Conservation (phyloP, 805 yeast genomes). For the Lachancea quebecensis region DNA sequence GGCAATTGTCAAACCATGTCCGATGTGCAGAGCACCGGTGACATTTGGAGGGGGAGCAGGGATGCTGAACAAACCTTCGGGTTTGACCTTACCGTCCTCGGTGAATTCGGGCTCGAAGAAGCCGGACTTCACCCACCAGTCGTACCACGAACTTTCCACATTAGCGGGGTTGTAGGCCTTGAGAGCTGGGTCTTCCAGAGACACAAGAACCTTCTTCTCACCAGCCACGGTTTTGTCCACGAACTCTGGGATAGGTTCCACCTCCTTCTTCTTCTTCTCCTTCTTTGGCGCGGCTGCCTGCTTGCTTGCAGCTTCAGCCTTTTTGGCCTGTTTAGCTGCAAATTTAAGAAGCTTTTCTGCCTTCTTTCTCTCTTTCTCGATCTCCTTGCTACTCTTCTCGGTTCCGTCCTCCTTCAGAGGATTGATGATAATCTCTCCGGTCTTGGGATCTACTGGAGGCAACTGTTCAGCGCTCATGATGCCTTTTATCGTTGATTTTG, state of each 20-base stretch:
- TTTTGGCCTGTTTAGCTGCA: slow-evolving; percentile 73
- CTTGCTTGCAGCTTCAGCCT: slow-evolving; percentile 30
- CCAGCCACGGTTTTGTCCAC: slow-evolving; percentile 81
- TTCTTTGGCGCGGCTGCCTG: slow-evolving; percentile 46
- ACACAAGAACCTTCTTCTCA: slow-evolving; percentile 81
- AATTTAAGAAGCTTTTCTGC: slow-evolving; percentile 85
- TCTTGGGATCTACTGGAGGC: slow-evolving; percentile 33
- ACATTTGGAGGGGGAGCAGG: slow-evolving; percentile 99
- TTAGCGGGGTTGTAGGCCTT: slow-evolving; percentile 89
- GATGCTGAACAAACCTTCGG: slow-evolving; percentile 79
- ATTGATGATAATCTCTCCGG: slow-evolving; percentile 33
- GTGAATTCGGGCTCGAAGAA: slow-evolving; percentile 82
- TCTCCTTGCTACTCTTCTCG: slow-evolving; percentile 68
- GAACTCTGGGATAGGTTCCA: slow-evolving; percentile 75
- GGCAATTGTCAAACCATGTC: slow-evolving; percentile 93
- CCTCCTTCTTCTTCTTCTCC: slow-evolving; percentile 59
- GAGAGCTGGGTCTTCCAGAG: slow-evolving; percentile 85
- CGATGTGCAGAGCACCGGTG: slow-evolving; percentile 97
- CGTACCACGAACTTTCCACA: slow-evolving; percentile 96
- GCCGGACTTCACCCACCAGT: slow-evolving; percentile 91
- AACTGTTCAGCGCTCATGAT: slow-evolving; percentile 27
- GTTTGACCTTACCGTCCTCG: slow-evolving; percentile 64
- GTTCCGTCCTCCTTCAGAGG: slow-evolving; percentile 37
- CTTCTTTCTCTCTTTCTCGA: slow-evolving; percentile 81
- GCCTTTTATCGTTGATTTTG: slow-evolving; percentile 5